Base-by-base conservation (phyloP, 2,329 filamentous ascomycete genomes). In the Alternaria atra region DNA sequence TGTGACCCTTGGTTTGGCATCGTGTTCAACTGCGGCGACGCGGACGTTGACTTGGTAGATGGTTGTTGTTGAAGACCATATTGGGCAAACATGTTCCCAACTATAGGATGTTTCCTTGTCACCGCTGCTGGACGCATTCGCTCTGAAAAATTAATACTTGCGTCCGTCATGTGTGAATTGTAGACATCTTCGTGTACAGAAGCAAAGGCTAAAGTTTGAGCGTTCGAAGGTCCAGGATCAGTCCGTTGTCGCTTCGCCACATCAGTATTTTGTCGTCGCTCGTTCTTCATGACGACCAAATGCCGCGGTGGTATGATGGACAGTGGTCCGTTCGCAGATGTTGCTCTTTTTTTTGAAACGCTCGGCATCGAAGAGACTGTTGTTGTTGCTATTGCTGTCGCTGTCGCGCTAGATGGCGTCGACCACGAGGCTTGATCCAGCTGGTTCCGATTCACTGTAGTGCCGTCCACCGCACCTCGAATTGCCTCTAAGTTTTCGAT, bases 401-500 rank as follows among this genome's bases (percentile, higher is more conserved):
- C 20, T 20, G 20, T 20, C 20, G 48, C 50, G 42, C 25, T 27
- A 39, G 15, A 27, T 13, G 51, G 40, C n/a, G 32, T 32, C 34
- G 37, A 25, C 27, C 17, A 30, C 37, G 52, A 12, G 35, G 39
- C 17, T 27, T 50, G 43, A 43, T 32, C 17, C 25, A 32, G 34
- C 13, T 35, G 48, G 23, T 46, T 64, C 8, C 59, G 66, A 29
- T 64, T 48, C 4, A 69, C 43, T 4, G 68, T 73, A 30, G 52
- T 68, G 12, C 69, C 65, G 44, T 75, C 69, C 1, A 72, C 63
- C 15, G 66, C 66, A 17, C 73, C 73, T 37, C 73, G 63, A 23
- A 70, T 68, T 0, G 30, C 55, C 42, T 76, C 71, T 6, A 79
- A 50, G 8, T 72, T 55, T 3, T 75, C 68, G 9, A 79, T 64